Base-by-base conservation (phyloP, 2,329 filamentous ascomycete species). In the Didymellaceae sp. region DNA sequence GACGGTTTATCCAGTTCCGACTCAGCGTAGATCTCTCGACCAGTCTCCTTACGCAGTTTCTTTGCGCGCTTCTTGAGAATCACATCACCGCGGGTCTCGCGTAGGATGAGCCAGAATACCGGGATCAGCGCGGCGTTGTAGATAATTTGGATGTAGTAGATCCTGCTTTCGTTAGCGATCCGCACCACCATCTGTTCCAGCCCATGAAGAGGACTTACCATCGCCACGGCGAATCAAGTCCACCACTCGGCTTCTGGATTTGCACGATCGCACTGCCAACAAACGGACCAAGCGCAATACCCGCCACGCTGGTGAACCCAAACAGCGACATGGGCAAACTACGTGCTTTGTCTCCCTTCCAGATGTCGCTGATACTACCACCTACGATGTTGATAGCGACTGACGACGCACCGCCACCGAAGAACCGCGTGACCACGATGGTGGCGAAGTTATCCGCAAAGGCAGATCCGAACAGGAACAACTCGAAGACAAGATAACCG, bases 311-410 rank as follows among this genome's bases (percentile, higher is more conserved):
- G 0, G 75, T 77, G 25, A 77, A 74, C 0, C 75, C 75, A 28
- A 77, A 78, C 6, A 77, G 58, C 0, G 74, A 74, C 74, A 78
- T 76, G 0, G 75, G 76, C n/a, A 76, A 40, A 47, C 74, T 77
- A 5, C 75, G 66, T 5, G 69, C 74, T 18, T 67, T 68, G n/a
- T 74, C 65, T 0, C 74, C 73, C 25, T 67, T 63, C 75, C 74
- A 69, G 8, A 69, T 56, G 35, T 69, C 65, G 18, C 61, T 67
- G 24, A 69, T 69, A 25, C 59, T 69, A 14, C 66, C 65, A 11
- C 66, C 63, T 11, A 67, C 65, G 20, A 68, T 68, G 46, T 77
- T 77, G 56, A 77, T 76, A 0, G 73, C 70, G 2, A 77, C 74
- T 0, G 73, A 76, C 0, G 74, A 76, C 5, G 71, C 73, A 5